Percentiles rank a stretch among this genome's conserved stretches.
Conservation (phyloP, 371 early-diverging fungal species). For the Phascolomyces articulosus region DNA sequence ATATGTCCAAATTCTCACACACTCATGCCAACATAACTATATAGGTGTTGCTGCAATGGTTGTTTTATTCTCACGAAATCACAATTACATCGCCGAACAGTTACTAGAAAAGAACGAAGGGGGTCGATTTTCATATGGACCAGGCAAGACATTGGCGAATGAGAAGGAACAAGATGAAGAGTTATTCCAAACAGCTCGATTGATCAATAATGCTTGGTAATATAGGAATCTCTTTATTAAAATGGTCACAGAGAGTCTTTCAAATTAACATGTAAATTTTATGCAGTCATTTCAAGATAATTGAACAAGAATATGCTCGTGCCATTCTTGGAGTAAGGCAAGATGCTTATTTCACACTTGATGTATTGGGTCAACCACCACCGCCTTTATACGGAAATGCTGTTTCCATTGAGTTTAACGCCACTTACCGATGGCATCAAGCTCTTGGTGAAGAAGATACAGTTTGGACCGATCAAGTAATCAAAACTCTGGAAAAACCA, state of each 20-base stretch:
- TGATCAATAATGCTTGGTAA: constrained; percentile 51
- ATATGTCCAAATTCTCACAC: not conserved
- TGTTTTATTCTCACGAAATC: constrained; percentile 57
- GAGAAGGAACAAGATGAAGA: constrained; percentile 50
- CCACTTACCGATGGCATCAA: constrained; percentile 56
- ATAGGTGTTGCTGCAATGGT: constrained; percentile 44
- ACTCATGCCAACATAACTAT: not conserved
- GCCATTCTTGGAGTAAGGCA: constrained; percentile 47
- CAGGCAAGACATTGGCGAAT: constrained; percentile 20
- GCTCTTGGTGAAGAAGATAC: constrained; percentile 48
- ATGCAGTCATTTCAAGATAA: constrained; percentile 25
- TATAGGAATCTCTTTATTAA: too few species aligned
- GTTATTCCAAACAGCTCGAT: constrained; percentile 56
- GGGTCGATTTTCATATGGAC: constrained; percentile 39
- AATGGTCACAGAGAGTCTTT: too few species aligned
- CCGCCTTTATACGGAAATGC: constrained; percentile 48
- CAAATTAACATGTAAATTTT: too few species aligned
- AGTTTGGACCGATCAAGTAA: constrained; percentile 36
- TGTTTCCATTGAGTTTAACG: constrained; percentile 55
- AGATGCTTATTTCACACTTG: constrained; percentile 34
- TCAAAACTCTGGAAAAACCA: constrained; percentile 14
- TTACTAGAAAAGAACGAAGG: constrained; percentile 50
- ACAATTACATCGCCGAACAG: constrained; percentile 54
- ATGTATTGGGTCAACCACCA: constrained; percentile 27
- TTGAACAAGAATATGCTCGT: constrained; percentile 52